Percentiles rank a stretch among this genome's conserved stretches.
phyloP scores from a whole-genome alignment of 257 asterid genomes.

The Forsythia viridissima region DNA sequence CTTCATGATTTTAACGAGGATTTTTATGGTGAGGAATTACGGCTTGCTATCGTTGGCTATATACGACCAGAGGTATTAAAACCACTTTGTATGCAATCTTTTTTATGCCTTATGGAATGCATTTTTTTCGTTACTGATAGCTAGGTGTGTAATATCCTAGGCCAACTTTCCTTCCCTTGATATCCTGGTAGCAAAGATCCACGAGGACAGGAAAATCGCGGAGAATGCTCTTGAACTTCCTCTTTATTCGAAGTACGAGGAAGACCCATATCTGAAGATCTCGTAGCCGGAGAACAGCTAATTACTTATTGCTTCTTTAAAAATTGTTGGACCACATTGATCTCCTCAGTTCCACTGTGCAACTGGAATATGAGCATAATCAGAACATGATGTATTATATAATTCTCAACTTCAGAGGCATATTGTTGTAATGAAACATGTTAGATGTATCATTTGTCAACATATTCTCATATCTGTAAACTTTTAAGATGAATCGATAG shows the following conservation, averaged over 20 bases:
- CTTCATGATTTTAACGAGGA: slow-evolving; percentile 82
- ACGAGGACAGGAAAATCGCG: slow-evolving; percentile 62
- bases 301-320: not conserved
- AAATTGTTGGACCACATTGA: not conserved
- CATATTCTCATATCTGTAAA: too few relatives aligned
- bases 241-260: slow-evolving; percentile 53
- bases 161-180: slow-evolving; percentile 76
- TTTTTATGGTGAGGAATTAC: slow-evolving; percentile 85
- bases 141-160: slow-evolving; percentile 29
- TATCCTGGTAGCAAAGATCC: slow-evolving; percentile 70
- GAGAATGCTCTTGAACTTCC: slow-evolving; percentile 80
- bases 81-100: not conserved
- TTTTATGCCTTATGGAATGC: not conserved
- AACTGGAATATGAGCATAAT: not conserved
- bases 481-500: too few relatives aligned
- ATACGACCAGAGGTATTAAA: slow-evolving; percentile 80
- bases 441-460: not conserved
- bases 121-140: not conserved
- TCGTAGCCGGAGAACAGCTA: slow-evolving; percentile 22
- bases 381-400: not conserved
- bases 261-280: slow-evolving; percentile 51
- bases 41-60: slow-evolving; percentile 78
- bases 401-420: too few relatives aligned
- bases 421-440: not conserved
- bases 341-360: not conserved